Evolutionary conservation across 768 basidiomycete species (phyloP).

Genomic region (Lentinula boryana): DNA sequence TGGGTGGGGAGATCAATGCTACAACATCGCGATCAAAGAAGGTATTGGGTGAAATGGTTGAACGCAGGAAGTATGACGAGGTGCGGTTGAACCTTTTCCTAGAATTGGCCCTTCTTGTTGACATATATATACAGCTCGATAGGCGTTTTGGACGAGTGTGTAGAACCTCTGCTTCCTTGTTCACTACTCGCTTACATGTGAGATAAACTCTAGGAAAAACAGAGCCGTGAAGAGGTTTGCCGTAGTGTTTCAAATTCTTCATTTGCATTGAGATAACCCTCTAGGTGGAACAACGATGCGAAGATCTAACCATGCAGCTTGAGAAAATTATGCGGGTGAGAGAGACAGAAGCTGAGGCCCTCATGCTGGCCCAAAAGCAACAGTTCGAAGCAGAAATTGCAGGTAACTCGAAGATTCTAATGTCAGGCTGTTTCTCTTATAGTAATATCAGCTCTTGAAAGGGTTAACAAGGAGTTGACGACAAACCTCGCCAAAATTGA

Average conservation of each 20-base stretch:
- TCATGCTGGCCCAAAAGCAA: conserved; percentile 38
- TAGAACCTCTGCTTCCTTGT: background rate
- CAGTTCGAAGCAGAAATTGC: conserved; percentile 47
- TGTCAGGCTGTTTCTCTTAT: conserved; percentile 4
- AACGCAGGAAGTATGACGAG: background rate
- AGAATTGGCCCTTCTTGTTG: background rate
- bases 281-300: conserved; percentile 38
- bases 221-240: conserved; percentile 9
- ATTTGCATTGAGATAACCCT: background rate
- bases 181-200: background rate
- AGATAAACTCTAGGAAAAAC: background rate
- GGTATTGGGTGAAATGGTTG: background rate
- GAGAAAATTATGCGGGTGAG: conserved; percentile 55
- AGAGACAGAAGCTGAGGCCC: conserved; percentile 59
- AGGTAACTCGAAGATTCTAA: conserved; percentile 30
- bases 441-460: conserved; percentile 46
- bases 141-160: background rate
- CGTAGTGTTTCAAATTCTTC: background rate
- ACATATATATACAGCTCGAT: background rate
- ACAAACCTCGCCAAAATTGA: conserved; percentile 48
- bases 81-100: background rate
- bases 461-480: conserved; percentile 48
- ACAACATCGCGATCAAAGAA: background rate
- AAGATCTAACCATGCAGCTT: conserved; percentile 45
- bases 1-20: background rate